Base-by-base conservation (phyloP, 2,329 filamentous ascomycete species). In the Xylariaceae sp. region DNA sequence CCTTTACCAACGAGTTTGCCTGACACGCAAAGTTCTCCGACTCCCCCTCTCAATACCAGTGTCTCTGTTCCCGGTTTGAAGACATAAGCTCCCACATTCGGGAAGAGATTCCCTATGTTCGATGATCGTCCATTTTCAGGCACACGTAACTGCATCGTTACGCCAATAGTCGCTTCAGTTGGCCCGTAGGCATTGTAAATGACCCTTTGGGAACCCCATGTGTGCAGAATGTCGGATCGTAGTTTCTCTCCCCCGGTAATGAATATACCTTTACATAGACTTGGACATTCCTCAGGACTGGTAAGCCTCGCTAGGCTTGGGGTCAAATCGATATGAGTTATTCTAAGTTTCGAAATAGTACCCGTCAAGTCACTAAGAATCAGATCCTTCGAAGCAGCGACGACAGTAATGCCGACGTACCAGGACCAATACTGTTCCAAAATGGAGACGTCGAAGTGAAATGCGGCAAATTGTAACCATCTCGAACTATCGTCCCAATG, bases 401-500 rank as follows among this genome's bases (percentile, higher is more conserved):
- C 87, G 1, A 97, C 80, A 4, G 88, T 86, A 22, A 97, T 91
- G 1, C 91, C 91, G 1, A 94, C 88, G 28, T 87, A 90, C 92
- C 92, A 97, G 52, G 87, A 94, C 90, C 90, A 97, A 67, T 93
- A 97, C 63, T 96, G 92, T 65, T 97, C 92, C 0, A 97, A 77
- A 0, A 97, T 88, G 1, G 89, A 94, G 4, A 97, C 92, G 62
- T 97, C 93, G 55, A 97, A 97, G 68, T 96, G 93, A 51, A 96
- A 90, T 0, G 90, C 92, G 1, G 93, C 93, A 65, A 97, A 97
- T 65, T 97, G 93, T 1, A 97, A 76, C 87, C 90, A 97, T 52
- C 88, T 83, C 0, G 91, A 95, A 0, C 80, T 66, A 0, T 75
- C 63, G 39, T 87, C 79, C 89, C 90, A 96, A 61, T 90, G 87